phyloP scores from a whole-genome alignment of 371 early-diverging fungal species.

The Catenaria anguillulae region DNA sequence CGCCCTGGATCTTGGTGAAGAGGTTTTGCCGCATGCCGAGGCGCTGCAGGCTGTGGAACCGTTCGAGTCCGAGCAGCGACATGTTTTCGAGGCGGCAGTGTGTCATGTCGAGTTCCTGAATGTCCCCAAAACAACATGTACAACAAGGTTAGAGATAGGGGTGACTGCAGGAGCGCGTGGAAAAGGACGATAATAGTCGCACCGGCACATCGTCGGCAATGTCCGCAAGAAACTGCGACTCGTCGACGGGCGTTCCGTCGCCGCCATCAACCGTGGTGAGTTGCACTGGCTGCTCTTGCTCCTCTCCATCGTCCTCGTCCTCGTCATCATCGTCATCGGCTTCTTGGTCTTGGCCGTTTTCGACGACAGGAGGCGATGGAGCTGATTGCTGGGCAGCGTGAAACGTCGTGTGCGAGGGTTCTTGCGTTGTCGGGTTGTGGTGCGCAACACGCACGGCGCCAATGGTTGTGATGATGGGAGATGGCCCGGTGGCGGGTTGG shows the following conservation, averaged over 20 bases:
- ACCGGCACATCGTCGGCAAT: constrained; percentile 24
- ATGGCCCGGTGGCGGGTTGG: too few relatives aligned
- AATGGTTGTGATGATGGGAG: neutral
- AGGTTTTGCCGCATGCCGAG: constrained; percentile 84
- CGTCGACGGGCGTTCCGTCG: constrained; percentile 8
- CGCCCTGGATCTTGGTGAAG: constrained; percentile 51
- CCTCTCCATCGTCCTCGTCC: constrained; percentile 4
- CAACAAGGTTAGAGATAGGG: too few relatives aligned
- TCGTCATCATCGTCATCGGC: constrained; percentile 8
- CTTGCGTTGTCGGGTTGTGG: neutral
- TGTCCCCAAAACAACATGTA: too few relatives aligned
- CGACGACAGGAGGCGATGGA: too few relatives aligned
- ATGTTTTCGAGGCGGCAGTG: constrained; percentile 56
- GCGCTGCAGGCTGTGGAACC: constrained; percentile 54
- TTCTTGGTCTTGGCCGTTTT: too few relatives aligned
- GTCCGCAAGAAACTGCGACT: constrained; percentile 28
- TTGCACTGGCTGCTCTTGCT: constrained; percentile 11
- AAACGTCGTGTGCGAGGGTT: too few relatives aligned
- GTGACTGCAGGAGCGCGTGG: neutral
- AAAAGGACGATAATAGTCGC: neutral
- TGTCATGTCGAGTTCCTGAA: constrained; percentile 60
- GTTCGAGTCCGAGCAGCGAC: constrained; percentile 37
- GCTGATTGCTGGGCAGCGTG: too few relatives aligned
- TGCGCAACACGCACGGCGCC: neutral
- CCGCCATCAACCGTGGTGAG: constrained; percentile 9